phyloP scores from a whole-genome alignment of 495 filamentous ascomycete species.

The Sporormia fimetaria region DNA sequence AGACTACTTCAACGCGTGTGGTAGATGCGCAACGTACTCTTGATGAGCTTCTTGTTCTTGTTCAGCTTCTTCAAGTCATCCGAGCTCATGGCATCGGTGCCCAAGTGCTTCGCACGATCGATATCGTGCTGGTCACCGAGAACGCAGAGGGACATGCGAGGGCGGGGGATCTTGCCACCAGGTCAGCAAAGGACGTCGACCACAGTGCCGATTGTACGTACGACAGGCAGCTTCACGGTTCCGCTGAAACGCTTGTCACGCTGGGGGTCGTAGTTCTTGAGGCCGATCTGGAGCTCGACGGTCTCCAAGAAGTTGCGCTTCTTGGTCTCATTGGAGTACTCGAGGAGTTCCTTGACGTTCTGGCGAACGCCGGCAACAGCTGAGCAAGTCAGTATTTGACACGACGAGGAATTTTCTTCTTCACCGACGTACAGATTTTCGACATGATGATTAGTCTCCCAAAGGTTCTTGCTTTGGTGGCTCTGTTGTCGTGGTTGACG shows the following conservation, averaged over 20 bases:
- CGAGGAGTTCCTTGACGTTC: slow-evolving; percentile 80
- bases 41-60: slow-evolving; percentile 99
- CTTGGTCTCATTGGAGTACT: slow-evolving; percentile 93
- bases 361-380: slow-evolving; percentile 76
- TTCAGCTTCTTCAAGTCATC: slow-evolving; percentile 99
- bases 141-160: slow-evolving; percentile 86
- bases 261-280: slow-evolving; percentile 99
- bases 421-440: slow-evolving; percentile 28
- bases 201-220: too few relatives aligned
- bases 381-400: slow-evolving; percentile 25
- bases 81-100: slow-evolving; percentile 90
- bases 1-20: not conserved
- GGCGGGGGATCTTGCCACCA: too few relatives aligned
- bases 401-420: not conserved
- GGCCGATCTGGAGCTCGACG: slow-evolving; percentile 89
- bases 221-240: slow-evolving; percentile 82
- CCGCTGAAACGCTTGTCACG: slow-evolving; percentile 99
- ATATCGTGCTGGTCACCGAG: slow-evolving; percentile 99
- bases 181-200: too few relatives aligned
- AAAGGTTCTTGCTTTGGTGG: slow-evolving; percentile 37
- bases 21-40: slow-evolving; percentile 41
- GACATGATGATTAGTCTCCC: slow-evolving; percentile 50
- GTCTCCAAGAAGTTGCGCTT: slow-evolving; percentile 99
- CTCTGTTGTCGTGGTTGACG: slow-evolving; percentile 18
- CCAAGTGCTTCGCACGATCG: slow-evolving; percentile 96